phyloP scores from a whole-genome alignment of 202 grass and related monocot genomes.

The Sporobolus alterniflorus region DNA sequence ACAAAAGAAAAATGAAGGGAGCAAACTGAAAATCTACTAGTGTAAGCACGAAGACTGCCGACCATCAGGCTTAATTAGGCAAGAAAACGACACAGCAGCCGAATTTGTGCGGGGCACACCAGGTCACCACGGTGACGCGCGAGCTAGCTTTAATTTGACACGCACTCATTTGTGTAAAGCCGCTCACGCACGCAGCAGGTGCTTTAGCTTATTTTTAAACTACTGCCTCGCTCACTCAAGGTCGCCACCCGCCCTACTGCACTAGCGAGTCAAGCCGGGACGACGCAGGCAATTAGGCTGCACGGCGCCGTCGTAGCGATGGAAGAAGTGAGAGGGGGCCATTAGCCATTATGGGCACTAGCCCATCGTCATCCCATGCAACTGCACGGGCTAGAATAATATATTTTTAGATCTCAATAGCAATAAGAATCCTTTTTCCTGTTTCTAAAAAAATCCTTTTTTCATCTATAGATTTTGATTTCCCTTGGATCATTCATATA shows the following conservation, averaged over 20 bases:
- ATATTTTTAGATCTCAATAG: too few species aligned
- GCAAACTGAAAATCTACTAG: too few species aligned
- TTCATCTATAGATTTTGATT: too few species aligned
- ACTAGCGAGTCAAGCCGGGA: too few species aligned
- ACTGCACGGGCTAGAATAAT: too few species aligned
- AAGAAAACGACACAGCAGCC: not conserved
- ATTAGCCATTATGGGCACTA: not conserved
- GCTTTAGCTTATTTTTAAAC: not conserved
- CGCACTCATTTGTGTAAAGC: constrained; percentile 17
- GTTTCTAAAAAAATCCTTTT: too few species aligned
- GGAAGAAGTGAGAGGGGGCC: not conserved
- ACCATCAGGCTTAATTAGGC: constrained; percentile 8
- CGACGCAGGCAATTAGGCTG: not conserved
- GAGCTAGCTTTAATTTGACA: constrained; percentile 34
- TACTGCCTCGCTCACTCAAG: not conserved
- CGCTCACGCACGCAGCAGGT: not conserved
- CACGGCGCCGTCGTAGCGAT: not conserved
- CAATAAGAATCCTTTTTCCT: too few species aligned
- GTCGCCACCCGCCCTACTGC: constrained; percentile 10
- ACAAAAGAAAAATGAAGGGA: too few species aligned
- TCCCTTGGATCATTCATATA: too few species aligned
- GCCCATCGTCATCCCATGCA: too few species aligned
- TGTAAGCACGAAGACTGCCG: not conserved
- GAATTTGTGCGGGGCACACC: not conserved
- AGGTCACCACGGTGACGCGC: constrained; percentile 21